phyloP scores from a whole-genome alignment of 495 filamentous ascomycete genomes.

The Xylaria bambusicola region DNA sequence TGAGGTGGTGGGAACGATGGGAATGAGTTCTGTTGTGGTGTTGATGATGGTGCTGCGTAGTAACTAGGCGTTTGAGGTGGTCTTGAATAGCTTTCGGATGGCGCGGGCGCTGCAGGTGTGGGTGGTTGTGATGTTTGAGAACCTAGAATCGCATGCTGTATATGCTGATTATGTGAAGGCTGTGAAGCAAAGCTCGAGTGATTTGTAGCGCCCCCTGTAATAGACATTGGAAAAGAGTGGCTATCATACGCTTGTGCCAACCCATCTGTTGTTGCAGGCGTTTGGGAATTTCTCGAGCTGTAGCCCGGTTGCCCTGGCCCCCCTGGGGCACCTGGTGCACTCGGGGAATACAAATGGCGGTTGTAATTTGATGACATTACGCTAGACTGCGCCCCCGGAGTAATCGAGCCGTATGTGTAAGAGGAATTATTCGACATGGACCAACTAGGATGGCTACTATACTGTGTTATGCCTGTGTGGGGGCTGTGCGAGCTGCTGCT shows the following conservation, averaged over 20 bases:
- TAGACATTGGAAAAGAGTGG: conserved; percentile 38
- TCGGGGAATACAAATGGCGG: conserved; percentile 58
- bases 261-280: conserved; percentile 35
- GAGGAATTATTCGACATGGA: conserved; percentile 56
- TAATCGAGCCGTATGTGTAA: conserved; percentile 49
- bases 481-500: conserved; percentile 55
- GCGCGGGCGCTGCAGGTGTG: conserved; percentile 61
- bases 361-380: conserved; percentile 40
- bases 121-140: conserved; percentile 53
- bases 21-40: conserved; percentile 62
- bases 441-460: conserved; percentile 51
- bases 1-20: conserved; percentile 52
- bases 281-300: conserved; percentile 38
- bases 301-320: conserved; percentile 21
- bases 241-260: conserved; percentile 34
- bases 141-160: conserved; percentile 30
- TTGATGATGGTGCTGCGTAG: conserved; percentile 56
- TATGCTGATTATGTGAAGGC: conserved; percentile 18
- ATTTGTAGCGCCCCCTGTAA: conserved; percentile 24
- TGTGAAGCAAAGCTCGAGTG: conserved; percentile 33
- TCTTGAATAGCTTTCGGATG: conserved; percentile 66
- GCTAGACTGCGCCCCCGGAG: conserved; percentile 35
- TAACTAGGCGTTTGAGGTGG: conserved; percentile 61
- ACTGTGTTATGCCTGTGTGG: conserved; percentile 47
- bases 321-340: conserved; percentile 30